Conservation (phyloP, 371 early-diverging fungal genomes). For the Vairimorpha ceranae region DNA sequence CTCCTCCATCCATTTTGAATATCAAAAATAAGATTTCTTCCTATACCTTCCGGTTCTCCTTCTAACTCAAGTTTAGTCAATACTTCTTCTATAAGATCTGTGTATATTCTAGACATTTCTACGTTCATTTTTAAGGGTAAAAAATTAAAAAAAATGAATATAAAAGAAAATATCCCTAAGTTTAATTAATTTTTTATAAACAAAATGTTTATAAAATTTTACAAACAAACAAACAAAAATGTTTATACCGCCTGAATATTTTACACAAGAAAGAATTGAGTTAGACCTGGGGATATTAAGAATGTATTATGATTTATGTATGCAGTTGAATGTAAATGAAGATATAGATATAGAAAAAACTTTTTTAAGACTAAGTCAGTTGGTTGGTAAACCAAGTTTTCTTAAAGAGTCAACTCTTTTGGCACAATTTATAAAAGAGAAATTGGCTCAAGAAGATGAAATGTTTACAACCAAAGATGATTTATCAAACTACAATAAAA, state of each 20-base stretch:
- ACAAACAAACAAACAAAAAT: slow-evolving; percentile 34
- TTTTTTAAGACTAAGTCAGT: slow-evolving; percentile 41
- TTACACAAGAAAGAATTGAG: slow-evolving; percentile 49
- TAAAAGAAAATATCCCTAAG: neutral
- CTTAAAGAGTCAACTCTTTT: slow-evolving; percentile 41
- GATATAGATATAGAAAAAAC: slow-evolving; percentile 42
- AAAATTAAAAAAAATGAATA: neutral
- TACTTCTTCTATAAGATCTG: slow-evolving; percentile 53
- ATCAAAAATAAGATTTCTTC: slow-evolving; percentile 42
- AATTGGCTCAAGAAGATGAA: neutral
- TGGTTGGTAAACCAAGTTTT: slow-evolving; percentile 48
- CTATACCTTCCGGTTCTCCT: slow-evolving; percentile 28
- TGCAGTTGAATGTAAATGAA: slow-evolving; percentile 43
- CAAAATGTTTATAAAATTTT: too few relatives aligned
- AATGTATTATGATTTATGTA: slow-evolving; percentile 49
- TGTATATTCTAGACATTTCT: slow-evolving; percentile 57
- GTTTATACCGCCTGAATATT: slow-evolving; percentile 50
- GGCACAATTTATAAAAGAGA: slow-evolving; percentile 35
- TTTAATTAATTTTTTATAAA: neutral
- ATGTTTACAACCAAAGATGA: neutral
- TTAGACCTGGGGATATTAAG: slow-evolving; percentile 44
- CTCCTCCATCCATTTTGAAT: slow-evolving; percentile 54
- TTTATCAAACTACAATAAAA: neutral
- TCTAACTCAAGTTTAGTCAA: slow-evolving; percentile 40
- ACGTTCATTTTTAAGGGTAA: slow-evolving; percentile 38